Percentiles rank a stretch among this genome's conserved stretches.
phyloP scores from a whole-genome alignment of 2,329 filamentous ascomycete genomes.

The Graphilbum ipis-grandicollis region DNA sequence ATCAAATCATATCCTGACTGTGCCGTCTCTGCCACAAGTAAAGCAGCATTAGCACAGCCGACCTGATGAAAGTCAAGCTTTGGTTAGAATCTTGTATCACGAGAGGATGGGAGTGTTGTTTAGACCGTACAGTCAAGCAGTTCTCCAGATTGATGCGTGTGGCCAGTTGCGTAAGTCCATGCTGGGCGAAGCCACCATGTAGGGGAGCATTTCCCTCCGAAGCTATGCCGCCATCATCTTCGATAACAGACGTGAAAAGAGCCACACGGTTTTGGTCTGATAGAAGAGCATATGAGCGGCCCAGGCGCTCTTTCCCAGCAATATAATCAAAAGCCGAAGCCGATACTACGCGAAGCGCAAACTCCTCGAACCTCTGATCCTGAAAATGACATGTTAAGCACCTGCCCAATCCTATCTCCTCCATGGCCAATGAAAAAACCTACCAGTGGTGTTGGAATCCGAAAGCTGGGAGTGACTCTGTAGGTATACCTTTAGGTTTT shows the following conservation, averaged over 20 bases:
- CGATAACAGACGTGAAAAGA: constrained; percentile 25
- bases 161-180: constrained; percentile 49
- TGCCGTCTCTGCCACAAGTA: constrained; percentile 48
- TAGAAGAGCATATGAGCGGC: constrained; percentile 35
- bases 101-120: background rate
- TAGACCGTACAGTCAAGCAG: constrained; percentile 39
- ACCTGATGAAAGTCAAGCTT: constrained; percentile 26
- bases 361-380: constrained; percentile 8
- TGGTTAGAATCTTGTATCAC: background rate
- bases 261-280: constrained; percentile 34
- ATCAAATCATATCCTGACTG: background rate
- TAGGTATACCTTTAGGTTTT: constrained; percentile 20
- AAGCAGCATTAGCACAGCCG: constrained; percentile 72
- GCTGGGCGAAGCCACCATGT: constrained; percentile 36
- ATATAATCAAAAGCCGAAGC: constrained; percentile 57
- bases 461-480: constrained; percentile 1
- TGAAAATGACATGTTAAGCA: too few relatives aligned
- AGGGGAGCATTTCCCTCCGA: constrained; percentile 17
- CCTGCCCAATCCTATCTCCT: too few relatives aligned
- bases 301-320: constrained; percentile 46
- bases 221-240: background rate
- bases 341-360: constrained; percentile 47
- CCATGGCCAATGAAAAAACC: too few relatives aligned
- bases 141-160: constrained; percentile 61
- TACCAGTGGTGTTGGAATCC: too few relatives aligned